Conservation (phyloP, 2,329 filamentous ascomycete genomes). For the Exophiala dermatitidis region DNA sequence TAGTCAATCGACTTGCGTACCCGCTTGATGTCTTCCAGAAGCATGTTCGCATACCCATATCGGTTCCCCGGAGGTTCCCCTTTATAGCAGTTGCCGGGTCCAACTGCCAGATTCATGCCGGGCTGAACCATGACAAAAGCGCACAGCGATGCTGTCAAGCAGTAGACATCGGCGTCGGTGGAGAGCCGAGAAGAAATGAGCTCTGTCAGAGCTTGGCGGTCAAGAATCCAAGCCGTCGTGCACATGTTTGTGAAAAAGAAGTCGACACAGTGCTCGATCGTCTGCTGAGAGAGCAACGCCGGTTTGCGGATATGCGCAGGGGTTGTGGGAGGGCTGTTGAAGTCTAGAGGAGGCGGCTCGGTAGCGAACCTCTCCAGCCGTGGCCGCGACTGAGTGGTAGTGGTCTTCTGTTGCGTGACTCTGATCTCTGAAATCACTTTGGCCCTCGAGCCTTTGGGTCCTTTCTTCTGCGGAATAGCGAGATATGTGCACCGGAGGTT, state of each 20-base stretch:
- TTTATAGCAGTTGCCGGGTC: conserved; percentile 52
- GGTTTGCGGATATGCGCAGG: conserved; percentile 50
- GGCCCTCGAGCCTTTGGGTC: conserved; percentile 64
- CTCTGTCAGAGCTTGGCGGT: conserved; percentile 31
- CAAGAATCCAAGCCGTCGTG: conserved; percentile 40
- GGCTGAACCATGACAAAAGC: conserved; percentile 43
- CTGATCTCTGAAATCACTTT: conserved; percentile 69
- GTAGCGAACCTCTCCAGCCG: not conserved
- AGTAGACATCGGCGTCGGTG: conserved; percentile 42
- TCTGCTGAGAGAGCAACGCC: conserved; percentile 54
- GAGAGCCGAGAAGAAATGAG: conserved; percentile 26
- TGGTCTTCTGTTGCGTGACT: conserved; percentile 56
- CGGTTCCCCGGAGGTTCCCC: conserved; percentile 50
- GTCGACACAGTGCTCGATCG: conserved; percentile 60
- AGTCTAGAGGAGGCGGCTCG: conserved; percentile 43
- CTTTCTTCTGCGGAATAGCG: conserved; percentile 68
- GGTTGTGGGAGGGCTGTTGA: conserved; percentile 44
- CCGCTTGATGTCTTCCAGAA: conserved; percentile 57
- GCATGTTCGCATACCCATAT: conserved; percentile 55
- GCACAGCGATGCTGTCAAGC: conserved; percentile 37
- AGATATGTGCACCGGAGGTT: conserved; percentile 66
- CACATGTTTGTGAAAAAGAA: conserved; percentile 60
- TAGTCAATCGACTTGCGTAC: conserved; percentile 37
- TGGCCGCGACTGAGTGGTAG: conserved; percentile 52
- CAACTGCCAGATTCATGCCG: conserved; percentile 40